Base-by-base conservation (phyloP, 257 asterid species). In the Galeopsis tetrahit region DNA sequence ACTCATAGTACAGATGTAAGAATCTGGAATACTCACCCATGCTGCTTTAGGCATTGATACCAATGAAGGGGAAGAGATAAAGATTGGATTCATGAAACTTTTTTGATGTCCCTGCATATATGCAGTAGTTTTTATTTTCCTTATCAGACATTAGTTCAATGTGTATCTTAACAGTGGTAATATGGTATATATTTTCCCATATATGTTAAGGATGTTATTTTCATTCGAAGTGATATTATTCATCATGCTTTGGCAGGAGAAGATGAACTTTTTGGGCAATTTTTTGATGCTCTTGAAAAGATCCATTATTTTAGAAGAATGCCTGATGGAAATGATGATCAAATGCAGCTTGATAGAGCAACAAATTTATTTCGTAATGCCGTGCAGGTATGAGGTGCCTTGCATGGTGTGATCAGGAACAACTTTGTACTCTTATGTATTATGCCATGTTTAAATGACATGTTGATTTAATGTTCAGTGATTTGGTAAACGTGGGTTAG, bases 191-290 rank as follows among this genome's bases (percentile, higher is more conserved):
- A 34, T 53, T 33, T 38, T 57, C 2, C 63, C 62, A 5, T 51
- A 7, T 66, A 44, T 70, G 53, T 46, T 7, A 35, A 39, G 31
- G 40, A 56, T 72, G 49, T 48, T 69, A 56, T 2, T 55, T 32
- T 65, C 39, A 8, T 59, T 39, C 10, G 5, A 39, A 49, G 58
- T 66, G 65, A 61, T 43, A 15, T 21, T 31, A 13, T 58, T 21
- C 76, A 15, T 64, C 55, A 69, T 77, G 49, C 73, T 61, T 68
- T 74, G 80, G 74, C 88, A 89, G 86, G 81, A 66, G 68, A 82
- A 40, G 97, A 91, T 78, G 97, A 91, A 80, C 91, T 91, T 11
- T 89, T 89, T 80, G 97, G 95, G 74, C 86, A 83, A 58, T 87
- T 89, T 74, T 83, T 86, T 66, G 90, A 81, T 66, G 96, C 93